Evolutionary conservation across 1,284 basidiomycete genomes (phyloP), one percentile per base, ranked within the genome.

Genomic region (Porogramme epimiltina): DNA sequence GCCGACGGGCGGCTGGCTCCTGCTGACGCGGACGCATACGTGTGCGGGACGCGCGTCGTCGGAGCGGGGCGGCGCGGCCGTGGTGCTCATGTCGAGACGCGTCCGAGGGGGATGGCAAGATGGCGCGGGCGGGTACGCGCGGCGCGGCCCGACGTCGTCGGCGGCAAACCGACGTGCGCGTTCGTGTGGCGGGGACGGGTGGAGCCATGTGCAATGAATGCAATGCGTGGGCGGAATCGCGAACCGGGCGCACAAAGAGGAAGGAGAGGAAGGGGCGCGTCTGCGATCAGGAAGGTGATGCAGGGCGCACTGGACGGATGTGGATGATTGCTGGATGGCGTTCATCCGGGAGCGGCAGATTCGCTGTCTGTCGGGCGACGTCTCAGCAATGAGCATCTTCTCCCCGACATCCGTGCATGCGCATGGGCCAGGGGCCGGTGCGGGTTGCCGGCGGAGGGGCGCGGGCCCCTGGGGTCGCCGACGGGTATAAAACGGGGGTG

Each of bases 221-320:
- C 9, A 16, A 37, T n/a, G 8, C 34, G 9, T 37, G 34, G 13
- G 34, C 5, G 10, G 34, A 6, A 9, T 37, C 5, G 5, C 34
- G 34, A 9, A 37, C 28, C 28, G 8, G 28, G 15, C 28, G 28
- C 15, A 8, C 9, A 8, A 31, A 15, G 8, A 16, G 34, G 34
- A 37, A n/a, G 13, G 34, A n/a, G 13, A 37, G 10, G 34, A 16
- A n/a, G 34, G 9, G 16, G 45, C 11, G 37, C 11, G 25, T 19
- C 24, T 41, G 50, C 40, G 44, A 54, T 58, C 56, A 58, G 11
- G 18, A 37, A 52, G 33, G 28, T 54, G 51, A 49, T 49, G 39
- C n/a, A 22, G 28, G 19, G 18, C 20, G 33, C 16, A n/a, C n/a
- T n/a, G 18, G 2, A 31, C 41, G 23, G 3, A 37, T 36, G 38